These are phyloP conservation scores for Tolypocladium pustulatum DNA, from an alignment of 2,329 filamentous ascomycete species.

Conservation along the genomic window DNA sequence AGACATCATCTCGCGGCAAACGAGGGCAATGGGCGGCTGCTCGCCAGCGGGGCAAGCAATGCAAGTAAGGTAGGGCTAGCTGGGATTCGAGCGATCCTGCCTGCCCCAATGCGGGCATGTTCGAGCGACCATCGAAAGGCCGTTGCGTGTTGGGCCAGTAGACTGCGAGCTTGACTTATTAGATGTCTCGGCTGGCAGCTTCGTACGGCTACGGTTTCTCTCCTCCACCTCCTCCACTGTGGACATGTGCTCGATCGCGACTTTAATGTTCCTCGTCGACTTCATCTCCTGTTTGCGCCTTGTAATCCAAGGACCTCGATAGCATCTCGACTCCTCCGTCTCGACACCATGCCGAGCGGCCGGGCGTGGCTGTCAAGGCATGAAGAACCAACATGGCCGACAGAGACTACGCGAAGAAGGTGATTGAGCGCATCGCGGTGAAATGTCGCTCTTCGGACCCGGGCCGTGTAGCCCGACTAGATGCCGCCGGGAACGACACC, in stretches of 20 bases:
- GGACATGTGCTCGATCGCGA: neutral
- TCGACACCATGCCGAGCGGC: neutral
- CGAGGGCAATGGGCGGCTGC: neutral
- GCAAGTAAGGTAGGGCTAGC: neutral
- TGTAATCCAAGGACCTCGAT: neutral
- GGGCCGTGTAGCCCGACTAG: too few species aligned
- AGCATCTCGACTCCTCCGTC: neutral
- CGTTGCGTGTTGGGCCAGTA: neutral
- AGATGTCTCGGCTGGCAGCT: neutral
- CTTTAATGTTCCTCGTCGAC: neutral
- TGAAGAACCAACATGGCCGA: neutral
- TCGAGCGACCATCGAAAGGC: neutral
- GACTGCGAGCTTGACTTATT: neutral
- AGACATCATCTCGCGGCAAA: neutral
- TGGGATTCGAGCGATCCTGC: neutral
- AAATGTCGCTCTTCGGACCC: neutral
- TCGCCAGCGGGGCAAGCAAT: neutral
- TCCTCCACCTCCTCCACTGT: neutral
- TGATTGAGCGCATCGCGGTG: neutral
- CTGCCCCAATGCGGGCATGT: neutral
- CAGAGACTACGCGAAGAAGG: neutral
- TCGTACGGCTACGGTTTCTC: neutral
- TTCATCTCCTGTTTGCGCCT: neutral
- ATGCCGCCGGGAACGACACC: neutral
- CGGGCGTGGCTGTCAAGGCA: neutral